Base-by-base conservation (phyloP, 768 basidiomycete genomes). In the Naematelia aurantialba region DNA sequence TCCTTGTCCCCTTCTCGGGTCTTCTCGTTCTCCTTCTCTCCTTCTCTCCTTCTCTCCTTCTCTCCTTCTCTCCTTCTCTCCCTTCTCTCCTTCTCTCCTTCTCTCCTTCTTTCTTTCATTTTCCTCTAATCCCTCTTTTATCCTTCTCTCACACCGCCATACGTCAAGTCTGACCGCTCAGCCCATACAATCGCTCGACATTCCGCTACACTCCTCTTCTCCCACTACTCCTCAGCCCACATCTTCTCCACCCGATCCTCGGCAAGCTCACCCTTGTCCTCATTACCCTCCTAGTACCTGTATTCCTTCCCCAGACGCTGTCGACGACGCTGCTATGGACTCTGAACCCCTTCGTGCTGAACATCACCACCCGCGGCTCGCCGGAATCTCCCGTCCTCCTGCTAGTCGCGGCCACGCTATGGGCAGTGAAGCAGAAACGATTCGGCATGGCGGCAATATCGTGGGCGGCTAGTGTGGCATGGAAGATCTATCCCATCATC, bases 201-300 rank as follows among this genome's bases (percentile, higher is more conserved):
- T 99, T 94, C 75, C 88, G 96, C 19, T 99, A 99, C 76, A 98
- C 96, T 0, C 96, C 96, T 5, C 79, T 99, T 29, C 83, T 99
- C 12, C 89, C 96, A 2, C 74, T 90, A 2, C 76, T 96, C 14
- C 79, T 97, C 25, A 80, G 85, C 2, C 92, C 94, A 10, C 94
- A 91, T 71, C 82, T 87, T 79, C 63, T 92, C 11, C 89, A 91
- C 63, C 85, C 87, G 2, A 85, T 89, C 3, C 91, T 93, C 69
- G 94, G 96, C 56, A 97, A 97, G 81, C 84, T 88, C 64, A 73
- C 96, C 34, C 96, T 99, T 65, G 85, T 91, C 4, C 76, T 80
- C 27, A 88, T 87, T 77, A 92, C 98, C 69, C 82, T 97, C 53
- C 47, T 89, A 52, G 87, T 90, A 52, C 65, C 74, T 5, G 47